phyloP scores from a whole-genome alignment of 2,329 filamentous ascomycete species.

The Trichoderma aggressivum region DNA sequence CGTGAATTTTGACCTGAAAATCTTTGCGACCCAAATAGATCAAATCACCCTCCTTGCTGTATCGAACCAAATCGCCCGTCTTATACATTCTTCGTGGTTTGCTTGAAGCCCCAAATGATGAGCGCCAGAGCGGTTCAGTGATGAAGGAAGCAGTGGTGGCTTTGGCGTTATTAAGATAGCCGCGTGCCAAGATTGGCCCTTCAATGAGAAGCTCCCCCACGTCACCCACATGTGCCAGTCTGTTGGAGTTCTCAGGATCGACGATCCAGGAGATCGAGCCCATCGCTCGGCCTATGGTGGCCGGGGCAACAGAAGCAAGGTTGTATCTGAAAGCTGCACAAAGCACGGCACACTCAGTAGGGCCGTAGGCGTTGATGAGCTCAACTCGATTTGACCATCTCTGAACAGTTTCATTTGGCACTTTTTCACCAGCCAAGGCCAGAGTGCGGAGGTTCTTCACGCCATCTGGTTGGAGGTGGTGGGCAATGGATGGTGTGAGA shows the following conservation, averaged over 20 bases:
- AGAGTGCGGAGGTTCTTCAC: background rate
- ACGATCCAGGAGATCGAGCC: slow-evolving; percentile 23
- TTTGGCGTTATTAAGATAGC: slow-evolving; percentile 24
- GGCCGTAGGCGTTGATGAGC: slow-evolving; percentile 6
- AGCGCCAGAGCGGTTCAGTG: slow-evolving; percentile 35
- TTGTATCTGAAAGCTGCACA: background rate
- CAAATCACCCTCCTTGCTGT: background rate
- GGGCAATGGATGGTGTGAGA: background rate
- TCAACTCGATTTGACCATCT: background rate
- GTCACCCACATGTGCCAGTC: slow-evolving; percentile 21
- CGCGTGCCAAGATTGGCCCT: slow-evolving; percentile 24
- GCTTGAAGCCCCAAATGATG: slow-evolving; percentile 33
- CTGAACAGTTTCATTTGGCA: background rate
- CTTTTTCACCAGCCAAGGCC: background rate
- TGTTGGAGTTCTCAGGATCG: slow-evolving; percentile 18
- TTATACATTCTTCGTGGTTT: background rate
- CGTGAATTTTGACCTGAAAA: background rate
- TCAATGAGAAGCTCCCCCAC: slow-evolving; percentile 29
- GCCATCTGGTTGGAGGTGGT: background rate
- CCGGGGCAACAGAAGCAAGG: background rate
- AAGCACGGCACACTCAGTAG: slow-evolving; percentile 10
- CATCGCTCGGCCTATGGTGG: background rate
- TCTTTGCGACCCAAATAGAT: background rate
- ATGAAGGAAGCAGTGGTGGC: slow-evolving; percentile 24
- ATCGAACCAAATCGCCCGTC: background rate